Conservation (phyloP, 2,329 filamentous ascomycete species). For the Fusarium sp. region DNA sequence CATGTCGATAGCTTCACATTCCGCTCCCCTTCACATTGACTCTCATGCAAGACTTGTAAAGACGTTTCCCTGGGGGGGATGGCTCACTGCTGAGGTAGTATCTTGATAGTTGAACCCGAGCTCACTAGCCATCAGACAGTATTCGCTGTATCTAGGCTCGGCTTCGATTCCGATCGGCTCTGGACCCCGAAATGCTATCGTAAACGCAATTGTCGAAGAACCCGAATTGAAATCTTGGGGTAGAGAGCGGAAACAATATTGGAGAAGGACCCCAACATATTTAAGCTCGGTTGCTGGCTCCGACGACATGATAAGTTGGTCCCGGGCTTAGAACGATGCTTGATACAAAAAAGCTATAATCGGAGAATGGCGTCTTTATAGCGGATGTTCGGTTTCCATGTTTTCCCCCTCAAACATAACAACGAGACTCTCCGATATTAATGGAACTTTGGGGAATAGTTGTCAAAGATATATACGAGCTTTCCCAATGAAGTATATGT, state of each 20-base stretch:
- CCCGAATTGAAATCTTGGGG: not conserved
- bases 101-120: not conserved
- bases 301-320: too few relatives aligned
- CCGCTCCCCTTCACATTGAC: not conserved
- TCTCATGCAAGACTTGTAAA: constrained; percentile 20
- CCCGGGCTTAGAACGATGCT: not conserved
- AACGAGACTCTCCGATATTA: too few relatives aligned
- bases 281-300: not conserved
- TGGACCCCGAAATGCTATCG: not conserved
- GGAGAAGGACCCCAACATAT: not conserved
- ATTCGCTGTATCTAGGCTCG: not conserved
- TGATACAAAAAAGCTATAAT: not conserved
- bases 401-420: not conserved
- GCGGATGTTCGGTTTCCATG: not conserved
- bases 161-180: constrained; percentile 10
- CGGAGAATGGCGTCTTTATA: not conserved
- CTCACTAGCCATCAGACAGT: not conserved
- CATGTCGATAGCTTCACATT: not conserved
- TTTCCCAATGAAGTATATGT: not conserved
- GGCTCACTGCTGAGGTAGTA: not conserved
- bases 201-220: not conserved
- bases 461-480: not conserved
- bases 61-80: constrained; percentile 1
- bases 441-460: too few relatives aligned
- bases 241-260: not conserved